A percentile compares a stretch with the other conserved stretches of the same genome.
Evolutionary conservation across 129 eudicot genomes (phyloP).

Genomic region (Daucus carota): DH1_v3.0 NC_030388.2:32809001-32809500

Average conservation of each 20-base stretch:
- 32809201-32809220: conserved; percentile 16
- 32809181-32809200: not conserved
- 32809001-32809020: not conserved
- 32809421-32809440: conserved; percentile 27
- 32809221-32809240: conserved; percentile 18
- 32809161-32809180: conserved; percentile 8
- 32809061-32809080: conserved; percentile 81
- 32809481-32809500: conserved; percentile 1
- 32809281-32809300: no score
- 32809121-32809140: conserved; percentile 14
- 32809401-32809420: not conserved
- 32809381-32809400: no score
- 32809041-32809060: conserved; percentile 59
- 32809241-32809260: no score
- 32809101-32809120: conserved; percentile 36
- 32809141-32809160: no score
- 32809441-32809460: conserved; percentile 24
- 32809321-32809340: no score
- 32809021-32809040: not conserved
- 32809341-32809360: no score
- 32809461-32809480: conserved; percentile 11
- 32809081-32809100: conserved; percentile 15
- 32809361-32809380: no score
- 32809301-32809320: no score
- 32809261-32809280: no score